Evolutionary conservation across 345 rosid species (phyloP).

Genomic region (Populus euphratica): DNA sequence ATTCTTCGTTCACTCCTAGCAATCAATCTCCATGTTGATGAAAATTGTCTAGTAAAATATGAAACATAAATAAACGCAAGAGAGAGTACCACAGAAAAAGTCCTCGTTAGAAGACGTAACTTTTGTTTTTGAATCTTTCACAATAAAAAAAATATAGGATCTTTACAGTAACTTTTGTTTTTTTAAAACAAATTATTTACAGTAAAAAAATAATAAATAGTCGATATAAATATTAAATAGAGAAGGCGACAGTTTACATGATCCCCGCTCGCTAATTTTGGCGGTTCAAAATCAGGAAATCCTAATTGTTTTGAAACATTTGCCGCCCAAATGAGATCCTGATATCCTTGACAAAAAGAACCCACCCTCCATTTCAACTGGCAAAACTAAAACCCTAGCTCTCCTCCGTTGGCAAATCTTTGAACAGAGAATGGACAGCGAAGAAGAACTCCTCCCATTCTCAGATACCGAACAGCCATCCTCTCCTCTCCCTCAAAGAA

Average conservation of each 20-base stretch:
- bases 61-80: too few relatives aligned
- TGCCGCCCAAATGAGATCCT: conserved; percentile 34
- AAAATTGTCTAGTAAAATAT: too few relatives aligned
- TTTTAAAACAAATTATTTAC: too few relatives aligned
- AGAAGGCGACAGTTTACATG: background rate
- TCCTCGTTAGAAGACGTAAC: too few relatives aligned
- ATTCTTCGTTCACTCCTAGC: too few relatives aligned
- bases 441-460: conserved; percentile 41
- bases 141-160: too few relatives aligned
- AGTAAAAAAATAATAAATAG: too few relatives aligned
- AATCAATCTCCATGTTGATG: too few relatives aligned
- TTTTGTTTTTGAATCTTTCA: too few relatives aligned
- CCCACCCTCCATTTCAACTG: background rate
- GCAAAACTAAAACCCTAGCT: background rate
- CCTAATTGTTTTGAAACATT: conserved; percentile 14
- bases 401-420: background rate
- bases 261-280: background rate
- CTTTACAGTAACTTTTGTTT: too few relatives aligned
- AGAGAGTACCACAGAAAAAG: too few relatives aligned
- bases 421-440: conserved; percentile 40
- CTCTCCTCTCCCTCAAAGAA: conserved; percentile 41
- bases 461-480: conserved; percentile 43
- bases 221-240: background rate
- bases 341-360: background rate
- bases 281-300: conserved; percentile 10